phyloP scores from a whole-genome alignment of 805 yeast genomes.

The Barnettozyma sucrosica region DNA sequence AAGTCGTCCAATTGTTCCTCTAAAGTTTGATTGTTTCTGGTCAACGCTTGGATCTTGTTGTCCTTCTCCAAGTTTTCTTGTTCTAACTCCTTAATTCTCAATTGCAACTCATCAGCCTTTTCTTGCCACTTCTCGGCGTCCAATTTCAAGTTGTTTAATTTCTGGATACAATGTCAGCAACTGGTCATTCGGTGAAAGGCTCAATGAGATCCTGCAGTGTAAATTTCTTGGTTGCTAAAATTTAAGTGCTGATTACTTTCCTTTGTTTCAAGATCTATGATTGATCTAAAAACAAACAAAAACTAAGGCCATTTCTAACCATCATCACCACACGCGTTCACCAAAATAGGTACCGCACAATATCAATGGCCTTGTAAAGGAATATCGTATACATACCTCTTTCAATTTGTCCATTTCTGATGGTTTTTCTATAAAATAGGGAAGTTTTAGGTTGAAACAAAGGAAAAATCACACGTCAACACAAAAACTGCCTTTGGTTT shows the following conservation, averaged over 20 bases:
- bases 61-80: slow-evolving; percentile 91
- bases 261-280: background rate
- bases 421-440: background rate
- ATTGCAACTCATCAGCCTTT: slow-evolving; percentile 82
- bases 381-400: slow-evolving; percentile 17
- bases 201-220: background rate
- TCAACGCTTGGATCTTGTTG: slow-evolving; percentile 87
- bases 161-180: slow-evolving; percentile 37
- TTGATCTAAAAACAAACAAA: background rate
- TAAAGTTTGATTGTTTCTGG: slow-evolving; percentile 84
- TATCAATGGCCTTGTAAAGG: background rate
- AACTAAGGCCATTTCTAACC: background rate
- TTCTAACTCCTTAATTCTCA: slow-evolving; percentile 81
- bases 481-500: slow-evolving; percentile 1
- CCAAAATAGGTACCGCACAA: background rate
- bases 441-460: background rate
- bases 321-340: background rate
- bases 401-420: slow-evolving; percentile 22
- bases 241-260: background rate
- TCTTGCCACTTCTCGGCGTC: slow-evolving; percentile 98
- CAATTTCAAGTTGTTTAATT: slow-evolving; percentile 80
- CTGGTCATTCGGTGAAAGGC: background rate
- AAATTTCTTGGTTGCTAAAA: background rate
- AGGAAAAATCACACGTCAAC: slow-evolving; percentile 6
- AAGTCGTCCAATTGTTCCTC: slow-evolving; percentile 74